Conservation (phyloP, 306 rosid species). For the Oxytropis ochrocephala region DNA sequence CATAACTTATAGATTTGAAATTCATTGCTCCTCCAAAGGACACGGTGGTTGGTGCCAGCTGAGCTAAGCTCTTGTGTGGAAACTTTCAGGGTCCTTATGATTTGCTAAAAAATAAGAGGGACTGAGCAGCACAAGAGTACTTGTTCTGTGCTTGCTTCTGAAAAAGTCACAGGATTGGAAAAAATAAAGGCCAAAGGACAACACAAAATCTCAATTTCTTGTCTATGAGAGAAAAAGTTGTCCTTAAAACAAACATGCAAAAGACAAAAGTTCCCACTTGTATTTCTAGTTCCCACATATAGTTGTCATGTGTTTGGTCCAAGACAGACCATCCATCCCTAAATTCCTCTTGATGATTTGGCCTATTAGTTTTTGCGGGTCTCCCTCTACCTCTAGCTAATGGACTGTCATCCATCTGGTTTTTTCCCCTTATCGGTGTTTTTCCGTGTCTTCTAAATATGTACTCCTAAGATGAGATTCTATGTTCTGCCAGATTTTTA, state of each 20-base stretch:
- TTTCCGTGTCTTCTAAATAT: not conserved
- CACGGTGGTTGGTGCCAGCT: not conserved
- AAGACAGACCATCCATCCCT: not conserved
- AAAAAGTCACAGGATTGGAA: no score
- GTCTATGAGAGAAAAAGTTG: no score
- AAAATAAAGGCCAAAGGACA: no score
- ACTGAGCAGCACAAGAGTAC: no score
- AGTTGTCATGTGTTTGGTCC: not conserved
- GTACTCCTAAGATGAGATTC: not conserved
- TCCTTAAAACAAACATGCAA: no score
- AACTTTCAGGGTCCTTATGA: not conserved
- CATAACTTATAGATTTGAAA: not conserved
- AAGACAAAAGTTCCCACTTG: no score
- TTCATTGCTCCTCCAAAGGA: not conserved
- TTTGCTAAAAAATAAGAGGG: no score
- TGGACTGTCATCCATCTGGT: not conserved
- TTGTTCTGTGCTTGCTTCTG: no score
- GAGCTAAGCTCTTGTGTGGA: constrained; percentile 1
- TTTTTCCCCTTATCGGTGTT: not conserved
- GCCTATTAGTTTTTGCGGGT: not conserved
- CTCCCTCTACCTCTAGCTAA: not conserved
- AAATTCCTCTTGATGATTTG: not conserved
- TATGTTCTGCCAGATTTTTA: not conserved
- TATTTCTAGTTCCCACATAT: not conserved
- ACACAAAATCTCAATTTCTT: no score